Evolutionary conservation across 73 alveolate species (phyloP).

Genomic region (Paramecium octaurelia): DNA sequence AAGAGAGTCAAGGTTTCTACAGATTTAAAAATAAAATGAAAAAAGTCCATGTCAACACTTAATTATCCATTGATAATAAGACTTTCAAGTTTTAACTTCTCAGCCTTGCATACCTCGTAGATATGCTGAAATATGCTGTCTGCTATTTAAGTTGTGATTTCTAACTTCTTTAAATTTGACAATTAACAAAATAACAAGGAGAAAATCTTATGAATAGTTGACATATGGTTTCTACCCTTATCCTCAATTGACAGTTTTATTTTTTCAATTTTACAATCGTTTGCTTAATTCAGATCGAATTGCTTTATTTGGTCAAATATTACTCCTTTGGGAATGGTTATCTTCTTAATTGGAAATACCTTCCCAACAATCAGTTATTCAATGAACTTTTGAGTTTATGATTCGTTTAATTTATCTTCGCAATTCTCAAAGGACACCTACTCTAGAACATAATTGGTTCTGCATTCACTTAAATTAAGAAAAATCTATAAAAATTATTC

Average conservation of each 20-base stretch:
- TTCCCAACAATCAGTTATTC: not conserved
- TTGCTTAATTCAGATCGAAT: not conserved
- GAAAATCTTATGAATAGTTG: not conserved
- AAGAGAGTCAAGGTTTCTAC: not conserved
- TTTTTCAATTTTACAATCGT: not conserved
- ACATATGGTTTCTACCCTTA: not conserved
- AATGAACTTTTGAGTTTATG: not conserved
- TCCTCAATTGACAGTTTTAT: not conserved
- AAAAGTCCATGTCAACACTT: not conserved
- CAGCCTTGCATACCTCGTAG: not conserved
- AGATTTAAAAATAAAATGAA: not conserved
- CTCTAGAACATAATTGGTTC: not conserved
- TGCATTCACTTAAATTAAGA: not conserved
- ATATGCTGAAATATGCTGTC: not conserved
- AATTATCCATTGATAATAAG: not conserved
- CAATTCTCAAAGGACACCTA: not conserved
- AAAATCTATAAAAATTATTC: not conserved
- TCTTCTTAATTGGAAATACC: not conserved
- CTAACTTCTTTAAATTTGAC: not conserved
- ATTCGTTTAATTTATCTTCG: conserved; percentile 6
- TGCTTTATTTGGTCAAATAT: not conserved
- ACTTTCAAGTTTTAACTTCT: not conserved
- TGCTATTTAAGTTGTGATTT: not conserved
- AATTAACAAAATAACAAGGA: not conserved
- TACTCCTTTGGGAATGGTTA: not conserved